Evolutionary conservation across 2,329 filamentous ascomycete species (phyloP).

Genomic region (Chaetothyriales sp.): DNA sequence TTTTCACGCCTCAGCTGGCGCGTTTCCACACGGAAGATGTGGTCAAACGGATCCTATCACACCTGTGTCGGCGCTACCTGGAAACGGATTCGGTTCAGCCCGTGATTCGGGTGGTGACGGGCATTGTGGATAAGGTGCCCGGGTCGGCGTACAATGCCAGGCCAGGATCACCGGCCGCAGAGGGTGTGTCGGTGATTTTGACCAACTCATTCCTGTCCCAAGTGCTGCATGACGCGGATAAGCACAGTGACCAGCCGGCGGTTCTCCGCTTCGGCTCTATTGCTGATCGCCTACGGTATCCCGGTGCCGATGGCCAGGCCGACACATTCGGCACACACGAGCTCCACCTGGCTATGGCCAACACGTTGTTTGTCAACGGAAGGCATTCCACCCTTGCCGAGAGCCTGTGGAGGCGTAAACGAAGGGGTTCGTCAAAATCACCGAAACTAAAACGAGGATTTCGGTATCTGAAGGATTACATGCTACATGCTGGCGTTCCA

Average conservation of each 20-base stretch:
- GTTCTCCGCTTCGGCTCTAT: constrained; percentile 1
- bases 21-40: neutral
- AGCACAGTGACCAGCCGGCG: neutral
- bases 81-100: neutral
- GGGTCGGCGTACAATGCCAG: neutral
- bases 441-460: neutral
- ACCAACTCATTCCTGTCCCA: constrained; percentile 3
- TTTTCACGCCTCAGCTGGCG: neutral
- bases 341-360: constrained; percentile 9
- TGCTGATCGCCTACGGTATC: neutral
- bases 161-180: neutral
- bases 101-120: neutral
- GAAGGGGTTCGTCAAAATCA: neutral
- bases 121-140: neutral
- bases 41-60: neutral
- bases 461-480: constrained; percentile 1
- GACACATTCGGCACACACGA: neutral
- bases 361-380: constrained; percentile 17
- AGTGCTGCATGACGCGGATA: neutral
- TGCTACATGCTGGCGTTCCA: constrained; percentile 1
- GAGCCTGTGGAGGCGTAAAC: constrained; percentile 5
- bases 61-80: neutral
- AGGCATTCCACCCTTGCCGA: constrained; percentile 9
- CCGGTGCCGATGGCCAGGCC: neutral
- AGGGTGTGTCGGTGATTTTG: constrained; percentile 12